These are phyloP conservation scores for Penicillium daleae DNA, from an alignment of 495 filamentous ascomycete genomes.

Conservation along the genomic window DNA sequence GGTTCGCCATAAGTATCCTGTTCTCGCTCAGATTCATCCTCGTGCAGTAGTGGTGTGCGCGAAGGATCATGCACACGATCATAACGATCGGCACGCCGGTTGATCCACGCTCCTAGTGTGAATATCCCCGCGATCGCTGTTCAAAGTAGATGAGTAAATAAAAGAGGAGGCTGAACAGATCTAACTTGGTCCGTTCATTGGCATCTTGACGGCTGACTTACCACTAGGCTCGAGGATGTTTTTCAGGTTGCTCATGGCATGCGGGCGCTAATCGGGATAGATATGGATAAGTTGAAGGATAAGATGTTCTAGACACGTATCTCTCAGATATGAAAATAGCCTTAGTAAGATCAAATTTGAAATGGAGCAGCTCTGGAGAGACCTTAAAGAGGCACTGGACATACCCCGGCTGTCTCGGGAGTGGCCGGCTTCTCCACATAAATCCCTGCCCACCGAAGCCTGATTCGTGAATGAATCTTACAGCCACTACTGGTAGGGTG, in stretches of 20 bases:
- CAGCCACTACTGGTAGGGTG: not conserved
- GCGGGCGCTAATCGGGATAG: not conserved
- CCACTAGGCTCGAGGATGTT: conserved; percentile 30
- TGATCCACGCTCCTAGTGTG: conserved; percentile 28
- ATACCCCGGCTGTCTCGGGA: conserved; percentile 3
- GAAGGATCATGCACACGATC: conserved; percentile 8
- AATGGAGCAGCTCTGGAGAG: too few species aligned
- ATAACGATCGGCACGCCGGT: conserved; percentile 16
- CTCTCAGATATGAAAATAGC: not conserved
- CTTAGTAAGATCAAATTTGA: too few species aligned
- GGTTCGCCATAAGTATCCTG: not conserved
- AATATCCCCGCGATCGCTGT: conserved; percentile 30
- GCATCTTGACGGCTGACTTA: conserved; percentile 15
- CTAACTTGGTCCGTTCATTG: not conserved
- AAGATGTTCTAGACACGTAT: not conserved
- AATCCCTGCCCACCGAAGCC: not conserved
- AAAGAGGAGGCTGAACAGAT: not conserved
- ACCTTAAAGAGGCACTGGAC: not conserved
- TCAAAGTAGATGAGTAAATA: not conserved
- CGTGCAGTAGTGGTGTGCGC: conserved; percentile 19
- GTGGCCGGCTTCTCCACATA: conserved; percentile 5
- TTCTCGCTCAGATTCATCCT: conserved; percentile 11
- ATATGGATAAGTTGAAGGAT: not conserved
- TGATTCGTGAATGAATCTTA: not conserved
- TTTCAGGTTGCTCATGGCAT: conserved; percentile 23